A percentile compares a stretch with the other conserved stretches of the same genome.
These are phyloP conservation scores for Blastocladiella emersonii DNA, from an alignment of 371 early-diverging fungal species.

Conservation along the genomic window DNA sequence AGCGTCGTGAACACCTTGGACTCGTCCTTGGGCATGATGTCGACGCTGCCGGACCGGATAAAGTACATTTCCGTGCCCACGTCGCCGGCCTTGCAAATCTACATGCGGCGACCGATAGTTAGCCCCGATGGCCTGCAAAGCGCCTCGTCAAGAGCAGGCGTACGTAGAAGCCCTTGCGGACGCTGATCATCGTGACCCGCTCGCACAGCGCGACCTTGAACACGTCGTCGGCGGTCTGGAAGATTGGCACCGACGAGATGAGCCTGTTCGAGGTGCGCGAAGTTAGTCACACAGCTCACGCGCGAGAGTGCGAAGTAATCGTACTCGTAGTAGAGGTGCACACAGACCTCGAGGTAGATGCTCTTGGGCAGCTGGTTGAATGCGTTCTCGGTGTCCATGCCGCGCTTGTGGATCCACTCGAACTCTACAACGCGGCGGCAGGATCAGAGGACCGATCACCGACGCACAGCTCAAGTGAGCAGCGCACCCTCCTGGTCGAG, in stretches of 20 bases:
- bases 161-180: background rate
- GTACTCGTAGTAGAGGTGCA: background rate
- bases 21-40: background rate
- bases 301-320: too few species aligned
- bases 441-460: too few species aligned
- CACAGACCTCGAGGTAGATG: background rate
- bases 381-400: background rate
- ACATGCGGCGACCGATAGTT: background rate
- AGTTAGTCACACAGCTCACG: background rate
- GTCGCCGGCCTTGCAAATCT: background rate
- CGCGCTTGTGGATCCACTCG: slow-evolving; percentile 2
- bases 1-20: background rate
- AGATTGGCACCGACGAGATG: too few species aligned
- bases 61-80: background rate
- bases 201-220: background rate
- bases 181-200: background rate
- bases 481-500: background rate
- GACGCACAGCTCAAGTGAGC: too few species aligned
- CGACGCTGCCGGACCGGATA: background rate
- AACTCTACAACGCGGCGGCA: background rate
- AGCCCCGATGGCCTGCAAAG: background rate
- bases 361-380: background rate
- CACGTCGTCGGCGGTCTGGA: background rate
- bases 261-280: too few species aligned
- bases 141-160: background rate